Evolutionary conservation across 768 basidiomycete species (phyloP), one percentile per base, ranked within the genome.

Genomic region (Boletus barrowsii): DNA sequence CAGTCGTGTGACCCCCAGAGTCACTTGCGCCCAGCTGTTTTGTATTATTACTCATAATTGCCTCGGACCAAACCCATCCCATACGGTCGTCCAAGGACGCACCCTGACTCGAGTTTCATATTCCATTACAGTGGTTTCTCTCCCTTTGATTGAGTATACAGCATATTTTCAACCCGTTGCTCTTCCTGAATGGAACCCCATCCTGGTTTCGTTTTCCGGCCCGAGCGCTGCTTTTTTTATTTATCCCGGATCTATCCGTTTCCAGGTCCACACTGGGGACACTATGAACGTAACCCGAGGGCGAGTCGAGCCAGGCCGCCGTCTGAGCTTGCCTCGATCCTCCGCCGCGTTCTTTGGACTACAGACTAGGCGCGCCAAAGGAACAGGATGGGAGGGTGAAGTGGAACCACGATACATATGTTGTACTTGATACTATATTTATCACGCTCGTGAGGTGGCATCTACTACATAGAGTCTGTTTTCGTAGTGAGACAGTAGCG

Each of bases 31-130:
- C 51, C 53, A 55, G 45, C 53, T 45, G 39, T 55, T 57, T 68
- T 68, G 67, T 68, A 68, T 68, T 62, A 71, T 71, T 71, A 69
- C 67, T 71, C 69, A 69, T 69, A 68, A 70, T 51, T 56, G 54
- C 57, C 64, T 66, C 53, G 52, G 68, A 68, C 58, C 56, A 44
- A 63, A 46, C 51, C 49, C 49, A 49, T 51, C 58, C 49, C 53
- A 20, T 53, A 49, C 49, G 60, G 66, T 60, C 58, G 49, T 58
- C 47, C 65, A 61, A 57, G 53, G 60, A 63, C 58, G 49, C 54
- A 49, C 50, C 45, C 47, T 57, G 59, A 51, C 56, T 56, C 47
- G 53, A 45, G 43, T 46, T 65, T 59, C 63, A 48, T 57, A 47
- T 54, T 54, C 66, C 53, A 37, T 61, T 54, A 50, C 57, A 44